These are phyloP conservation scores for Kodamaea fungicola DNA, from an alignment of 1,139 yeast species.

Conservation along the genomic window DNA sequence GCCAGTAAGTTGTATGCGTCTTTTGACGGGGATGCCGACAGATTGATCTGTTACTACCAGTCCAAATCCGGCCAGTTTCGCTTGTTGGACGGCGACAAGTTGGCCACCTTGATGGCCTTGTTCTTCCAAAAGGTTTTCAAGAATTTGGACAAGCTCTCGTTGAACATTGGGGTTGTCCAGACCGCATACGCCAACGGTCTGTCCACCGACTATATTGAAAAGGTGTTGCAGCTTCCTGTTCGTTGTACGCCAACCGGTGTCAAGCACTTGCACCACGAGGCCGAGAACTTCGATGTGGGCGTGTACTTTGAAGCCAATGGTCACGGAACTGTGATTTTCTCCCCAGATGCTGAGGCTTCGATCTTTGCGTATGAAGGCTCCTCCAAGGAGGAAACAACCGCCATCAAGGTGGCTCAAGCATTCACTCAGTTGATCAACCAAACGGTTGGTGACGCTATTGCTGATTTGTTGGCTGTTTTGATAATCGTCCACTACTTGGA, in stretches of 20 bases:
- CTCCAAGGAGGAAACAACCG: conserved; percentile 27
- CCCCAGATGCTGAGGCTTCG: conserved; percentile 48
- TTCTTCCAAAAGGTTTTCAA: conserved; percentile 54
- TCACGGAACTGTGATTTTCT: conserved; percentile 94
- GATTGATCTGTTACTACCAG: conserved; percentile 80
- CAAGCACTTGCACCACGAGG: conserved; percentile 89
- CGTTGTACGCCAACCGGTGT: conserved; percentile 95
- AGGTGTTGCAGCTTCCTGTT: conserved; percentile 69
- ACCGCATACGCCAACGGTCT: conserved; percentile 98
- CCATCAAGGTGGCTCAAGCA: conserved; percentile 51
- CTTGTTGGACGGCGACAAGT: conserved; percentile 90
- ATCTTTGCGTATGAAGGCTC: conserved; percentile 23
- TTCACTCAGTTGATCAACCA: conserved; percentile 80
- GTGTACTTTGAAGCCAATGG: conserved; percentile 98
- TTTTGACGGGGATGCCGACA: conserved; percentile 97
- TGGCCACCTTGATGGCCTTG: conserved; percentile 78
- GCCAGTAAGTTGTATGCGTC: conserved; percentile 63
- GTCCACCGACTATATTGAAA: conserved; percentile 69
- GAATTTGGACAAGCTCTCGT: conserved; percentile 29
- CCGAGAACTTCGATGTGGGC: conserved; percentile 81
- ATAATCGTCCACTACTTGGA: conserved; percentile 58
- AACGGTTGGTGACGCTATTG: conserved; percentile 95
- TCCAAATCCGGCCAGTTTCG: conserved; percentile 44
- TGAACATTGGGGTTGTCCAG: conserved; percentile 82
- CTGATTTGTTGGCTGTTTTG: conserved; percentile 79